Evolutionary conservation across 2,329 filamentous ascomycete genomes (phyloP), one percentile per base, ranked within the genome.

Genomic region (Coniochaeta hoffmannii): DNA sequence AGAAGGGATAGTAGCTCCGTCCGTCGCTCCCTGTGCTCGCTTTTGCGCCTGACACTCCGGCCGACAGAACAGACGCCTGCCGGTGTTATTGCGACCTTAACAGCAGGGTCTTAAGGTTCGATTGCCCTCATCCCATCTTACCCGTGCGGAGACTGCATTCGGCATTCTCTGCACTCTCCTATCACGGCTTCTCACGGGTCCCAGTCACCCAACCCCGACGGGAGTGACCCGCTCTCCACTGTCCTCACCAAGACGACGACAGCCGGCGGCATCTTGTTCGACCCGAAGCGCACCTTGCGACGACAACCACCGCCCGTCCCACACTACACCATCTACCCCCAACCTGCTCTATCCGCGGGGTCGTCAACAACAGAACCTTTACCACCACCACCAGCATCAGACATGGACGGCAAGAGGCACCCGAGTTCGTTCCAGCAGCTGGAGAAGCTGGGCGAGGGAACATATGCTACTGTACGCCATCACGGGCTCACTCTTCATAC

Each of bases 381-480:
- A 55, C 32, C 57, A 41, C 55, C 44, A 56, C 36, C 55, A 41
- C 55, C 44, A 56, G 36, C 55, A 50, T 50, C 54, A 58, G 54
- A 52, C 57, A 97, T 97, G 93, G 93, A 97, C 74, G 89, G 89
- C 68, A 89, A 95, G 71, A 81, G 89, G 67, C 90, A 97, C 67
- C 92, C 93, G 56, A 96, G 89, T 76, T 97, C 93, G 59, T 99
- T 99, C 79, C 93, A 97, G 81, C 94, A 97, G 85, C 83, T 97
- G 71, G 94, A 99, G 75, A 99, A 93, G 88, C 82, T 99, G 62
- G 94, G 94, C 67, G 94, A 99, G 78, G 94, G 94, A 59, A 99
- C 94, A 31, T 99, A 99, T 83, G 94, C 94, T 32, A 99, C 94
- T 32, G 94, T 96, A 79, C 67, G 85, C 74, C 41, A n/a, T n/a